Evolutionary conservation across 768 basidiomycete species (phyloP), one percentile per base, ranked within the genome.

Genomic region (Phylloporus arenicola): DNA sequence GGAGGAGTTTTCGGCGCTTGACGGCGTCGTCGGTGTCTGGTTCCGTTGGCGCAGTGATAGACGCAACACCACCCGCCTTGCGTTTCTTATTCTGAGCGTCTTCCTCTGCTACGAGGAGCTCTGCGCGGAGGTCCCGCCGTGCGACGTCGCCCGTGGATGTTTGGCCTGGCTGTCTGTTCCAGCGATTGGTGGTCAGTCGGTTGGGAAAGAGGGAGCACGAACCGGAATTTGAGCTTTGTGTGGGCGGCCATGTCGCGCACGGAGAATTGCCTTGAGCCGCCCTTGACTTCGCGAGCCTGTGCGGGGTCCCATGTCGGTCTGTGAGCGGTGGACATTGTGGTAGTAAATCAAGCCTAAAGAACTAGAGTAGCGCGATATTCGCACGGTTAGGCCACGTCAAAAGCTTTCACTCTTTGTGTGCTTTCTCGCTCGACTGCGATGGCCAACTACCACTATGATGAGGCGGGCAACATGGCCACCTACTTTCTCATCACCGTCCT

Each of bases 151-250:
- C 69, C 3, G 76, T 64, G 1, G 90, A 86, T 1, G 89, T 92
- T 68, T 99, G 95, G 9, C 95, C 95, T 3, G 87, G 80, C 76
- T 96, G 92, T 27, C 88, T 88, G 54, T 29, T 29, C 37, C 13
- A 4, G 25, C 14, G 29, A 25, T 30, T 6, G 38, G 13, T 17
- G 9, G 22, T 24, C 2, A 20, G 31, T 13, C 2, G 4, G 46
- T 25, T 4, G 44, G 4, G 7, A 12, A 20, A n/a, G 1, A 8
- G 0, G 11, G 25, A 3, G 2, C 20, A 64, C 79, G 48, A 52
- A 89, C 84, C 95, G 84, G 72, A 99, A 99, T 75, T 99, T 99
- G 59, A 99, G 86, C 70, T 96, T 95, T 2, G 95, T 99, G 68
- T 97, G 89, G 3, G 91, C 78, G 6, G 95, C 91, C 81, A 97